phyloP scores from a whole-genome alignment of 1,284 basidiomycete species.

The Malassezia psittaci region DNA sequence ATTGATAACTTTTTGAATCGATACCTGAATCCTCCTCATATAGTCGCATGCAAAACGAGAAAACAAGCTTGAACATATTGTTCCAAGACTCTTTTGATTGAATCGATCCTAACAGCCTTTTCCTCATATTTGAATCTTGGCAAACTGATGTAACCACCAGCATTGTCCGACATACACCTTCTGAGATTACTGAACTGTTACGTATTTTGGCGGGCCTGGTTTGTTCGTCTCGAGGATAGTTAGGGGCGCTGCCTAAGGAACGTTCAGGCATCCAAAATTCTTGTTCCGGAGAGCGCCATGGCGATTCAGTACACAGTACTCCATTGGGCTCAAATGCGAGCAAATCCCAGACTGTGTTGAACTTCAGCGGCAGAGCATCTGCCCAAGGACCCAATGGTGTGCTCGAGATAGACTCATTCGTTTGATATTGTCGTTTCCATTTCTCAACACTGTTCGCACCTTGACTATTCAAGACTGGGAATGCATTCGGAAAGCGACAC shows the following conservation, averaged over 20 bases:
- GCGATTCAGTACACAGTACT: not conserved
- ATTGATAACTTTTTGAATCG: no score
- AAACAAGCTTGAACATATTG: not conserved
- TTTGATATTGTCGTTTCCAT: not conserved
- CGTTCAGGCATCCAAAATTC: constrained; percentile 6
- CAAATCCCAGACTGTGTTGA: not conserved
- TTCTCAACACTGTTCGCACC: not conserved
- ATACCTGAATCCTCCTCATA: no score
- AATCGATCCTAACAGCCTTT: not conserved
- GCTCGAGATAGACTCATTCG: not conserved
- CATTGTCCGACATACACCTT: constrained; percentile 15
- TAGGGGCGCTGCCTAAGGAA: not conserved
- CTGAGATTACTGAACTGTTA: not conserved
- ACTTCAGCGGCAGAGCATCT: not conserved
- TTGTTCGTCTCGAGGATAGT: not conserved
- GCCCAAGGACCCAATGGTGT: not conserved
- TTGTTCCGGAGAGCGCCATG: not conserved
- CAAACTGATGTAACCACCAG: not conserved
- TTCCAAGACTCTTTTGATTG: not conserved
- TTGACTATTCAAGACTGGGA: not conserved
- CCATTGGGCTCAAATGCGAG: not conserved
- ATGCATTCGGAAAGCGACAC: not conserved
- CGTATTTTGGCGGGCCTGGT: not conserved
- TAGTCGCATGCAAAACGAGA: not conserved
- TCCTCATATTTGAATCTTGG: not conserved